These are phyloP conservation scores for Macadamia tetraphylla DNA, from an alignment of 164 flowering plant species.

Conservation along the genomic window DNA sequence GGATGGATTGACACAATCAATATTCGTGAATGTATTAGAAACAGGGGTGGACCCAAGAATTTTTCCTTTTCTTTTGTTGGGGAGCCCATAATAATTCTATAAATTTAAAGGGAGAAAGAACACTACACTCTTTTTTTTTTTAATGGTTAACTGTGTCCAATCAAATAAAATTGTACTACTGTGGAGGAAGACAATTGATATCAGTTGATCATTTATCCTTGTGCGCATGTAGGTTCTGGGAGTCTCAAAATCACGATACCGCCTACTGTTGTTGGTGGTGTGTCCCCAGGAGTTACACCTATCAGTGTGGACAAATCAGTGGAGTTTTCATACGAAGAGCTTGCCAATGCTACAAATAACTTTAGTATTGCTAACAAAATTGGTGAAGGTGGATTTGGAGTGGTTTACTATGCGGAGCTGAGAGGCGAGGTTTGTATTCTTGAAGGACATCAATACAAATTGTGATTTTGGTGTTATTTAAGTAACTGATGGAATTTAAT, in stretches of 20 bases:
- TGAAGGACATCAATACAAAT: neutral
- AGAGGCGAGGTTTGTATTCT: conserved; percentile 69
- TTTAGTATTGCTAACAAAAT: conserved; percentile 73
- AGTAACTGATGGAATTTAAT: too few relatives aligned
- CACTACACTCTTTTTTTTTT: too few relatives aligned
- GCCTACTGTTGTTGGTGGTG: conserved; percentile 15
- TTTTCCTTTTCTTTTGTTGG: neutral
- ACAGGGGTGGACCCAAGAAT: neutral
- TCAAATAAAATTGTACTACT: too few relatives aligned
- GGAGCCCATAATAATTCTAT: too few relatives aligned
- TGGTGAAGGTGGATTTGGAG: conserved; percentile 95
- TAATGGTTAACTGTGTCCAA: too few relatives aligned
- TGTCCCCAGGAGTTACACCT: conserved; percentile 42
- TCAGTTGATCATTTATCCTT: too few relatives aligned
- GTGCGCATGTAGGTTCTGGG: conserved; percentile 17
- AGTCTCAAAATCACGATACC: neutral
- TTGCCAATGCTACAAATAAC: conserved; percentile 67
- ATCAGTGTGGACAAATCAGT: conserved; percentile 83
- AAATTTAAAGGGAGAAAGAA: too few relatives aligned
- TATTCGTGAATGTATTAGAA: neutral
- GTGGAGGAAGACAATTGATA: too few relatives aligned
- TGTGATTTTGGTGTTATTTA: too few relatives aligned
- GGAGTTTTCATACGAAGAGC: conserved; percentile 88
- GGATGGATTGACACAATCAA: too few relatives aligned
- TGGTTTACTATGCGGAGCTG: conserved; percentile 88